Evolutionary conservation across 768 basidiomycete species (phyloP).

Genomic region (Termitomyces sp.): DNA sequence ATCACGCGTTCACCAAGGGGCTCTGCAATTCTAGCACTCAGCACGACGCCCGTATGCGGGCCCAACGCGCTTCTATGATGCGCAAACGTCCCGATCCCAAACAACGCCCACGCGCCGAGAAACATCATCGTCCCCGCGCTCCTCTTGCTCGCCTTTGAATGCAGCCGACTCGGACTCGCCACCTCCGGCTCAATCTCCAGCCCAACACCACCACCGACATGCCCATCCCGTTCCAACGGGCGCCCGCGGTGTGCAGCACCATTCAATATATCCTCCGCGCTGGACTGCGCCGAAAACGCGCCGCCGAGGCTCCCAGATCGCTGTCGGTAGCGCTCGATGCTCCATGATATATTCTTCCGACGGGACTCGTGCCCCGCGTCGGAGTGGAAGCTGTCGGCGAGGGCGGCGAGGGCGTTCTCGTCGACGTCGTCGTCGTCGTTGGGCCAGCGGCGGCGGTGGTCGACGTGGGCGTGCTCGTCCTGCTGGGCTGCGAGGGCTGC

Average conservation of each 20-base stretch:
- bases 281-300: slow-evolving; percentile 20
- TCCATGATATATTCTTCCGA: slow-evolving; percentile 66
- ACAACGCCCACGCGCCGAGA: slow-evolving; percentile 71
- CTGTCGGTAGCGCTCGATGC: slow-evolving; percentile 45
- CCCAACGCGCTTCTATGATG: slow-evolving; percentile 24
- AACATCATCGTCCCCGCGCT: slow-evolving; percentile 75
- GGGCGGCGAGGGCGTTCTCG: slow-evolving; percentile 49
- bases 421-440: slow-evolving; percentile 42
- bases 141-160: slow-evolving; percentile 64
- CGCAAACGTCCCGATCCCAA: slow-evolving; percentile 57
- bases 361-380: slow-evolving; percentile 48
- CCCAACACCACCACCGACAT: slow-evolving; percentile 13
- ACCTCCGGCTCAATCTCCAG: slow-evolving; percentile 21
- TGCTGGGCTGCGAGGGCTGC: slow-evolving; percentile 68
- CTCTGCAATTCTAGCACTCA: slow-evolving; percentile 27
- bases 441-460: slow-evolving; percentile 25
- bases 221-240: slow-evolving; percentile 34
- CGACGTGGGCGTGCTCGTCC: slow-evolving; percentile 36
- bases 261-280: slow-evolving; percentile 22
- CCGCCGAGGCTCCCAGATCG: slow-evolving; percentile 46
- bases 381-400: slow-evolving; percentile 78
- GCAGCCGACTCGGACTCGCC: slow-evolving; percentile 26
- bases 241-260: slow-evolving; percentile 38
- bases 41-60: slow-evolving; percentile 41
- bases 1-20: slow-evolving; percentile 57